Evolutionary conservation across 1,284 basidiomycete genomes (phyloP), one percentile per base, ranked within the genome.

Genomic region (Irpex sp.): DNA sequence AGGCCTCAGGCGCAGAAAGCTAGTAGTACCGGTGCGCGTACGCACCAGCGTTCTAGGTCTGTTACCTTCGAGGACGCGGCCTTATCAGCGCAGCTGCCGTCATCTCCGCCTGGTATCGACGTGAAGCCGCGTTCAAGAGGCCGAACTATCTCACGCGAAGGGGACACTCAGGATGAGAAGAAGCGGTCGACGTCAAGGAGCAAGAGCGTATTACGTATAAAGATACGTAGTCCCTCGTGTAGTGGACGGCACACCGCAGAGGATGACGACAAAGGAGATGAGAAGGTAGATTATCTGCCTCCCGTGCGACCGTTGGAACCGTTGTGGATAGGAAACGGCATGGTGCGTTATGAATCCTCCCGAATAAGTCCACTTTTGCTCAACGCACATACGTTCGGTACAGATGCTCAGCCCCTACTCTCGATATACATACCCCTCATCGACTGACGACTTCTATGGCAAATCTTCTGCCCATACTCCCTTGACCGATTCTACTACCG

Each of bases 401-500:
- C n/a, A 51, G 48, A 19, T 51, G 48, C 48, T 10, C 10, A 51
- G 48, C 48, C 48, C 48, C 9, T 51, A 51, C 18, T 18, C 48
- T 8, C 48, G 48, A 14, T 23, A 51, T 51, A 19, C 14, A 5
- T 51, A 51, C 19, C 18, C 48, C 48, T 51, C 48, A 19, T 21
- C 48, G 10, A 19, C 21, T 7, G 21, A 18, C 21, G 19, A 51
- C 48, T 19, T 23, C 48, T 10, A 16, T 51, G 10, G 18, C 19
- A 18, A 14, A 45, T 45, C 14, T 14, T 45, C 42, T 21, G 8
- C 21, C 21, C 48, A 18, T 21, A 8, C 48, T 33, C 28, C 28
- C 28, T 33, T 33, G 28, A 51, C 48, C 2, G 19, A 51, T 18
- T 51, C 48, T 51, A 51, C 63, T 4, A 62, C 63, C 35, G 54